Evolutionary conservation across 2,329 filamentous ascomycete species (phyloP), one percentile per base, ranked within the genome.

Genomic region (Aspergillus sp.): DNA sequence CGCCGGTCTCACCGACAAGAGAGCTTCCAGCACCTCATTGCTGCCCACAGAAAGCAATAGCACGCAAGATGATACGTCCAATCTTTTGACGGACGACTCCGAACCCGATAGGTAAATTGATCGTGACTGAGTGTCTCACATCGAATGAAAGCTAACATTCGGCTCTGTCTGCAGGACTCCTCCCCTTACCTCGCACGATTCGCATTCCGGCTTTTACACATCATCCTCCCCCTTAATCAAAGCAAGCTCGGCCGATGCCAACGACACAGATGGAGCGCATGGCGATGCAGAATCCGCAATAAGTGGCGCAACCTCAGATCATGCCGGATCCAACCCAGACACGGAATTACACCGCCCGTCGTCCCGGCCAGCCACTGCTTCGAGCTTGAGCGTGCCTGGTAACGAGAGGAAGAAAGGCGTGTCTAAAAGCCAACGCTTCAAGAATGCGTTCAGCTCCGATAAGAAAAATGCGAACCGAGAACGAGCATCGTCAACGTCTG

Each of bases 391-490:
- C 47, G 64, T 73, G 15, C 70, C 75, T 23, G 65, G 70, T 41
- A 64, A 47, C 59, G 70, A 75, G 46, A 76, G 77, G 61, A 82
- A 82, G 64, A 84, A 89, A 59, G 86, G 86, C 23, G 80, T 84
- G 19, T 93, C 91, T 9, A 89, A 90, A 11, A 86, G 84, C 52
- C 84, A 86, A 68, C 90, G 87, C 68, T 79, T 93, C 60, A 89
- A 84, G 71, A 86, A 88, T 68, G 89, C 88, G 12, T 91, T 95
- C 67, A 84, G 78, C 58, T 73, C 72, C 8, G 78, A 81, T 45
- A 86, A 83, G 67, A 85, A 81, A 68, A 80, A 76, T 57, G 70
- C 77, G 24, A 79, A 76, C 35, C 78, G 78, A 33, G 80, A 82
- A 58, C 69, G 73, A 17, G 75, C 79, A 35, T 74, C 75, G 40